Evolutionary conservation across 1,139 yeast species (phyloP), one percentile per base, ranked within the genome.

Genomic region (Candida buenavistaensis): DNA sequence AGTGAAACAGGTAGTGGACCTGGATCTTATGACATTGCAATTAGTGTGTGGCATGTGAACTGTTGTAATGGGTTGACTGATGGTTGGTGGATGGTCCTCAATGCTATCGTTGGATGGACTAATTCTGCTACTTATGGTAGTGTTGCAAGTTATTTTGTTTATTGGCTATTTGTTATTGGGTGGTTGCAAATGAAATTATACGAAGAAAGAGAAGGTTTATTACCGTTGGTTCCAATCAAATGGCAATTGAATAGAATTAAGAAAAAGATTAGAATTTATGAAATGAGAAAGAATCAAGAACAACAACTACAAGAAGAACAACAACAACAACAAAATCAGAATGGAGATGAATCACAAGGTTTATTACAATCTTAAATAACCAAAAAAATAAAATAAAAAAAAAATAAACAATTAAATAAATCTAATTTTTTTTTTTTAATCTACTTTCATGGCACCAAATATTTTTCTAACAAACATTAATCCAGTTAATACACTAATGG

Each of bases 81-180:
- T 55, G 90, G 90, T 23, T 92, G 95, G 44, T 90, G 96, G 96
- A 88, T 87, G 82, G 72, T 90, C 23, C 75, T 89, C 57, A 89
- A 92, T 48, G 97, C 97, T 5, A 66, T 90, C 10, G 72, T 92
- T 38, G 98, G 97, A 1, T 90, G 98, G 98, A 86, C 92, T 23
- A 90, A 90, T 60, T 79, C 94, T 23, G 97, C 97, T 12, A 89
- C 97, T 2, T 87, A 85, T 54, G 96, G 96, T 13, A 86, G 96
- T 26, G 89, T 90, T n/a, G 58, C 74, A 14, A 76, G 89, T 34
- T 90, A 90, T 60, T 73, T 79, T 45, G 44, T 68, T 5, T 90
- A 86, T 62, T 90, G 98, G 98, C 30, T 77, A 5, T 58, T 72
- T 23, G 76, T 88, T 10, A 78, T 82, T 28, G 38, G 57, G 0